phyloP scores from a whole-genome alignment of 306 rosid genomes.

The Fragaria vesca region DNA sequence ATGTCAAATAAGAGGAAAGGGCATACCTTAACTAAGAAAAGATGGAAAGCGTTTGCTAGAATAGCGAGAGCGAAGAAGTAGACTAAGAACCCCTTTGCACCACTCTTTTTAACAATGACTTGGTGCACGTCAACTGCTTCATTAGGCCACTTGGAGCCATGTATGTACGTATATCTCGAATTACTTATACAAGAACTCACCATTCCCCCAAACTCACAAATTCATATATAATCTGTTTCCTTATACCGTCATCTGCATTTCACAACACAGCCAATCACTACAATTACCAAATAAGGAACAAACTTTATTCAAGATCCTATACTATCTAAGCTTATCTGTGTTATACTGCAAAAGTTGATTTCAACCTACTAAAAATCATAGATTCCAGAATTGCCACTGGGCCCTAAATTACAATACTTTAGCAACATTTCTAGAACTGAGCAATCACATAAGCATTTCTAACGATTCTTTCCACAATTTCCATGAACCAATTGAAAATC shows the following conservation, averaged over 20 bases:
- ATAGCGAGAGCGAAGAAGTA: conserved; percentile 43
- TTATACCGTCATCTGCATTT: conserved; percentile 32
- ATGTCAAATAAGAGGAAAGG: not conserved
- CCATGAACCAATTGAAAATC: not conserved
- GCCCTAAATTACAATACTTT: conserved; percentile 7
- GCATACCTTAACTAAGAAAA: conserved; percentile 48
- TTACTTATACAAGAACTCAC: conserved; percentile 45
- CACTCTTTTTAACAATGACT: conserved; percentile 45
- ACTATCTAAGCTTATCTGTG: not conserved
- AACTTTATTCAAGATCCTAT: not conserved
- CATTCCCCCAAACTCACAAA: conserved; percentile 45
- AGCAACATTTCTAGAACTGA: not conserved
- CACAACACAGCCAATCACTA: not conserved
- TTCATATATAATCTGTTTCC: conserved; percentile 8
- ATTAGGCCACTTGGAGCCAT: conserved; percentile 54
- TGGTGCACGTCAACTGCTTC: conserved; percentile 62
- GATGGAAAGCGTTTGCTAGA: conserved; percentile 47
- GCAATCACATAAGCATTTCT: not conserved
- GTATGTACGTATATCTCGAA: conserved; percentile 51
- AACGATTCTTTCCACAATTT: not conserved
- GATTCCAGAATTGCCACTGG: conserved; percentile 9
- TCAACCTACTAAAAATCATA: not conserved
- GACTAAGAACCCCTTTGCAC: conserved; percentile 39
- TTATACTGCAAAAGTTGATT: not conserved
- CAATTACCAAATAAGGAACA: not conserved